Conservation (phyloP, 768 basidiomycete genomes). For the Russula griseocarnosa region DNA sequence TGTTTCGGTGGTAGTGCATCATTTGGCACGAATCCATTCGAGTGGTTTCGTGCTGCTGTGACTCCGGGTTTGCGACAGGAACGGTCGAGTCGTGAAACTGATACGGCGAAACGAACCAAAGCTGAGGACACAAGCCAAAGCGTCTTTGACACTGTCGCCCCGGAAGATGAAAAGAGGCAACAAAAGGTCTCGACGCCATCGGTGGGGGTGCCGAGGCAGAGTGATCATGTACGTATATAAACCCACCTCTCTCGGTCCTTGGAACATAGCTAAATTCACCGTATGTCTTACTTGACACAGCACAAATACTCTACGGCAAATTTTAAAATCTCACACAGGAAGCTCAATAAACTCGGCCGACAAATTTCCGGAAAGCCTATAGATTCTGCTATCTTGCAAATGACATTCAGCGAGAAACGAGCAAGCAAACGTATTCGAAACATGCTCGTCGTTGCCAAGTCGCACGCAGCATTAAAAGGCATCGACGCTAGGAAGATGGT, state of each 20-base stretch:
- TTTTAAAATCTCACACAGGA: slow-evolving; percentile 92
- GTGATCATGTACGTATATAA: slow-evolving; percentile 22
- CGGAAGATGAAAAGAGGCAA: slow-evolving; percentile 4
- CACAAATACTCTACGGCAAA: slow-evolving; percentile 90
- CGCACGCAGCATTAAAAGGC: slow-evolving; percentile 77
- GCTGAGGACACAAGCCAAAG: slow-evolving; percentile 44
- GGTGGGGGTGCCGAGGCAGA: slow-evolving; percentile 12
- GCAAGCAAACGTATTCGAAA: slow-evolving; percentile 82
- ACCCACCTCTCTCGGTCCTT: not conserved
- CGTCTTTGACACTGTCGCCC: slow-evolving; percentile 43
- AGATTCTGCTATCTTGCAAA: slow-evolving; percentile 93
- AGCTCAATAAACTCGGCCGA: slow-evolving; percentile 81
- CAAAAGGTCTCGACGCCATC: slow-evolving; percentile 4
- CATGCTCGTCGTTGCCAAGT: slow-evolving; percentile 81
- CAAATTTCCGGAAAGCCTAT: slow-evolving; percentile 90
- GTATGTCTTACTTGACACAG: slow-evolving; percentile 40
- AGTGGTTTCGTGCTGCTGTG: slow-evolving; percentile 26
- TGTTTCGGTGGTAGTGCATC: slow-evolving; percentile 23
- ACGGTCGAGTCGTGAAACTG: slow-evolving; percentile 24
- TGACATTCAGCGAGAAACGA: slow-evolving; percentile 94
- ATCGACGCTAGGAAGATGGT: slow-evolving; percentile 68
- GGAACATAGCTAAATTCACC: not conserved
- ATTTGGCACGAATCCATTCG: slow-evolving; percentile 24
- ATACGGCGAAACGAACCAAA: slow-evolving; percentile 41
- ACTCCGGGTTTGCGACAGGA: slow-evolving; percentile 20